Percentiles rank a stretch among this genome's conserved stretches.
Evolutionary conservation across 2,329 filamentous ascomycete species (phyloP).

Genomic region (Xylaria sp.): DNA sequence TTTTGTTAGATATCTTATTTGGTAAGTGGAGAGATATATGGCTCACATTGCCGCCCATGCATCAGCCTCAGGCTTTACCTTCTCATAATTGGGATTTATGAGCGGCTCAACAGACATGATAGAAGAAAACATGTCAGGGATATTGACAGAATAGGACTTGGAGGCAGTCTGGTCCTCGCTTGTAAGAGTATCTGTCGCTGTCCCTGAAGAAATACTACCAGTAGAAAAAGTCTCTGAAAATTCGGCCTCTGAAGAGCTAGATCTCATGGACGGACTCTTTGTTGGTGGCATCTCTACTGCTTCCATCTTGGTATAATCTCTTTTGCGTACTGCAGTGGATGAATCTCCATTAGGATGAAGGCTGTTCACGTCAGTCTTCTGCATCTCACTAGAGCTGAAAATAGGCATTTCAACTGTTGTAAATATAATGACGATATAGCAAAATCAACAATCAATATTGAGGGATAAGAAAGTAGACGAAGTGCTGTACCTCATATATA

Average conservation of each 20-base stretch:
- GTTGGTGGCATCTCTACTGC: slow-evolving; percentile 18
- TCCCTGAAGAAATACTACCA: slow-evolving; percentile 4
- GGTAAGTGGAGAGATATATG: slow-evolving; percentile 14
- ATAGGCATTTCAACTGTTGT: not conserved
- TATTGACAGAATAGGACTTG: slow-evolving; percentile 16
- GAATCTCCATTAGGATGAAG: not conserved
- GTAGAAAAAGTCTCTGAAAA: slow-evolving; percentile 21
- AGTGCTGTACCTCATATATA: not conserved
- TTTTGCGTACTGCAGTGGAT: slow-evolving; percentile 4
- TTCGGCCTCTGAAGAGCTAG: slow-evolving; percentile 5
- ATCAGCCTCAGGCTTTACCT: slow-evolving; percentile 44
- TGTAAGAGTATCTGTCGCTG: not conserved
- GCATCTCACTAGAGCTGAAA: not conserved
- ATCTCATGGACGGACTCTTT: not conserved
- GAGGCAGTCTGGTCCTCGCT: slow-evolving; percentile 11
- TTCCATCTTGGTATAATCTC: slow-evolving; percentile 10
- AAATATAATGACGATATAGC: not conserved
- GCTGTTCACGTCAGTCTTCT: too few relatives aligned
- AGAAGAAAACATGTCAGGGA: slow-evolving; percentile 48
- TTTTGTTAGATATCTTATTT: not conserved
- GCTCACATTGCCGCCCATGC: slow-evolving; percentile 40
- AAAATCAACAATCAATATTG: not conserved
- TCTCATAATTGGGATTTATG: slow-evolving; percentile 44
- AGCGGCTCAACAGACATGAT: slow-evolving; percentile 44
- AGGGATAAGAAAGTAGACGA: not conserved